Evolutionary conservation across 2,329 filamentous ascomycete genomes (phyloP), one percentile per base, ranked within the genome.

Genomic region (Fusarium liriodendri): DNA sequence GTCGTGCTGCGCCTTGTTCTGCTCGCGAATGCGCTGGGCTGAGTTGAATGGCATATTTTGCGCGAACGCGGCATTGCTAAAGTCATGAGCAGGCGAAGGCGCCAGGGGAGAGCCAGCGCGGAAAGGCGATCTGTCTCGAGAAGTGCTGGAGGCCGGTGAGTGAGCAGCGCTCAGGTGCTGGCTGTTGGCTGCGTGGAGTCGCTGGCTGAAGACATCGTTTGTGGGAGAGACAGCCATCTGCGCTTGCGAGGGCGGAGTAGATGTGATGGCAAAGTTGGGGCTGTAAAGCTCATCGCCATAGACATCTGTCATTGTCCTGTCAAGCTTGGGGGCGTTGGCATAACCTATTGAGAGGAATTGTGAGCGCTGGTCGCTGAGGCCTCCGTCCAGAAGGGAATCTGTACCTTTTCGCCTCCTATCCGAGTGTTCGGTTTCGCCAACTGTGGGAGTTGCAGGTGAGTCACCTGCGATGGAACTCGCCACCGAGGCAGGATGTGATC

Each of bases 221-320:
- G 67, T 80, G 0, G 79, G 78, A 14, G 91, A 89, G 58, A 89
- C 83, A 54, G 86, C 82, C 33, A 85, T 81, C 27, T 82, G 85
- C 71, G 82, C 79, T 57, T 86, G 85, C 10, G 86, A 83, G 13
- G 88, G 86, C 4, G 90, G 84, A 6, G 90, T 84, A 0, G 89
- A 87, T 1, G 89, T 89, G 78, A 91, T 87, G 37, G 85, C 87
- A 69, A 91, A 91, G 76, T 87, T 89, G 1, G 93, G 92, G 76
- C 92, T 95, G 86, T 94, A 97, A 1, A 97, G 88, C 81, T 97
- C 94, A 81, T 98, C 95, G 77, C 91, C 89, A 79, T 94, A 96
- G 59, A 94, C 89, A 79, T 97, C 95, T 20, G 95, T 96, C 84
- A 97, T 94, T 1, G 95, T 97, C 66, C 95, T 89, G 76, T 95